Evolutionary conservation across 495 filamentous ascomycete species (phyloP), one percentile per base, ranked within the genome.

Genomic region (Penicillium roqueforti): DNA sequence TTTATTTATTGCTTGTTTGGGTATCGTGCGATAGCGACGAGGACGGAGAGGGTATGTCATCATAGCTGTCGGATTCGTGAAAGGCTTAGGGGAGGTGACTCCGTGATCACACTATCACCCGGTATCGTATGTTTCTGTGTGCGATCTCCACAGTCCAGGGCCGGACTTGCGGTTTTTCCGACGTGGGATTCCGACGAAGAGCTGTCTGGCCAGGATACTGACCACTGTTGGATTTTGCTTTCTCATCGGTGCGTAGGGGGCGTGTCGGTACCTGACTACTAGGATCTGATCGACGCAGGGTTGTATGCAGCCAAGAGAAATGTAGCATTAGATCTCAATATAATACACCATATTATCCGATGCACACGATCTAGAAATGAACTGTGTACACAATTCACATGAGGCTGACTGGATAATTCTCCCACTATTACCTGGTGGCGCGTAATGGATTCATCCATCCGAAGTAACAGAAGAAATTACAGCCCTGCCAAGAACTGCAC

Each of bases 271-370:
- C 3, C 7, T 11, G n/a, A 28, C 6, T 29, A 45, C 44, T 14
- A 13, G 10, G 32, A 29, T 22, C 22, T 34, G 60, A 63, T 63
- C 60, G 54, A 26, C 60, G 43, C 57, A 60, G 50, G 60, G 60
- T 37, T 54, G n/a, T 25, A 58, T 52, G 52, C 47, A 49, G 60
- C 57, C 51, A 63, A 63, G 60, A 50, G 32, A 37, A 34, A 29
- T 9, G 13, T 7, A 42, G 18, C 28, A 53, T 28, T 25, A 14
- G 18, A 31, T 51, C 20, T 48, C 14, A 6, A 44, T 7, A 32
- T 32, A 11, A 26, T 26, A 26, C 5, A 11, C 9, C 10, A 2
- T 16, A 8, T 10, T n/a, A 36, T n/a, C n/a, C n/a, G n/a, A n/a
- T 36, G 32, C 13, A 34, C 13, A n/a, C 14, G n/a, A 36, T 36